Evolutionary conservation across 768 basidiomycete species (phyloP).

Genomic region (Astraeus odoratus): DNA sequence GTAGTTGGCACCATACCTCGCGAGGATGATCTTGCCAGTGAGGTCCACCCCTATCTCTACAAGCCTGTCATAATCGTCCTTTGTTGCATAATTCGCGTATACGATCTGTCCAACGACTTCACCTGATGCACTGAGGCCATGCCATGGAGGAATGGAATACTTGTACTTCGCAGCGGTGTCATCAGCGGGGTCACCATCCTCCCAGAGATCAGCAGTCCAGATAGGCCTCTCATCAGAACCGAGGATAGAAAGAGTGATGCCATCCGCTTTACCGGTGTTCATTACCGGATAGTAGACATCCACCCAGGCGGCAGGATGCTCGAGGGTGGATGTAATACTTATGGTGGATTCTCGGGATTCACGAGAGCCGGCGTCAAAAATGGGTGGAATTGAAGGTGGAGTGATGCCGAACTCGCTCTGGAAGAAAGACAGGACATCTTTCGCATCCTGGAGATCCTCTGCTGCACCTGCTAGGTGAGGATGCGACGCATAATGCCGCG

Average conservation of each 20-base stretch:
- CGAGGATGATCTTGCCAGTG: slow-evolving; percentile 70
- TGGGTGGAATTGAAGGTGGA: slow-evolving; percentile 35
- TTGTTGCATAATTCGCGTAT: slow-evolving; percentile 76
- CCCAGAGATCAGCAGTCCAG: slow-evolving; percentile 70
- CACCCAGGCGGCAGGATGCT: slow-evolving; percentile 66
- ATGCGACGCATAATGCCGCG: slow-evolving; percentile 53
- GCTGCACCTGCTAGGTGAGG: slow-evolving; percentile 68
- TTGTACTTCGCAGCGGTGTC: slow-evolving; percentile 61
- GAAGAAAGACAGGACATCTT: slow-evolving; percentile 59
- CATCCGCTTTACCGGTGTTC: slow-evolving; percentile 58
- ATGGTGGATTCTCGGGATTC: slow-evolving; percentile 66
- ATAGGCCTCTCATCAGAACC: slow-evolving; percentile 43
- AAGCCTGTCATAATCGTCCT: slow-evolving; percentile 64
- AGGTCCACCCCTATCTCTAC: slow-evolving; percentile 59
- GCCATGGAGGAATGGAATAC: slow-evolving; percentile 73
- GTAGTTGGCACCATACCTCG: slow-evolving; percentile 70
- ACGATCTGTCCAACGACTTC: slow-evolving; percentile 63
- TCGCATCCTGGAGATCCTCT: slow-evolving; percentile 58
- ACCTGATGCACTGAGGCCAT: slow-evolving; percentile 75
- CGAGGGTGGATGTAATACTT: slow-evolving; percentile 38
- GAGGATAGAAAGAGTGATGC: slow-evolving; percentile 61
- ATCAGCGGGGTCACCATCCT: slow-evolving; percentile 66
- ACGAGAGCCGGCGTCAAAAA: slow-evolving; percentile 65
- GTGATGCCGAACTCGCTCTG: slow-evolving; percentile 55
- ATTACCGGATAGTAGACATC: slow-evolving; percentile 85